A percentile compares a stretch with the other conserved stretches of the same genome.
Conservation (phyloP, 2,329 filamentous ascomycete species). For the Cladosporium sp. region DNA sequence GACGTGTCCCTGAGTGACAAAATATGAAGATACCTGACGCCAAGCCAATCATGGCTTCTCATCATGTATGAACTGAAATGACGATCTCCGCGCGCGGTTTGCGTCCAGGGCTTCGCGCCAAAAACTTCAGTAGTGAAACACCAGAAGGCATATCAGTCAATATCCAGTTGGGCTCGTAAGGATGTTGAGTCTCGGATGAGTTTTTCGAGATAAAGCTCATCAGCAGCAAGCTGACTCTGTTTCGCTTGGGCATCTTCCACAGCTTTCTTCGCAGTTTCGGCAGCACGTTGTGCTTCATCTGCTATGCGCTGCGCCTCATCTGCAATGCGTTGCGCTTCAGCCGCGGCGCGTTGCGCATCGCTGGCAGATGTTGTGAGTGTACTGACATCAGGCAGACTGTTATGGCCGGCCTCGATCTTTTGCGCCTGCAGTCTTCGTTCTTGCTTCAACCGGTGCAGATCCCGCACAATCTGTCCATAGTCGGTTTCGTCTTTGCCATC, state of each 20-base stretch:
- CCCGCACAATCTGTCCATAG: neutral
- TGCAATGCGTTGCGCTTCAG: neutral
- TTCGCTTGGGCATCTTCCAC: neutral
- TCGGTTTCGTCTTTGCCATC: neutral
- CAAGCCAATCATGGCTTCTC: too few species aligned
- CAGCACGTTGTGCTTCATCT: neutral
- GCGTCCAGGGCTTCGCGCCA: too few species aligned
- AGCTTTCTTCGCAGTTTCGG: neutral
- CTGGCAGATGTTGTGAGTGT: neutral
- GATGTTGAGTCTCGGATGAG: neutral
- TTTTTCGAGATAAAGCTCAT: neutral
- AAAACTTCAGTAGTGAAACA: too few species aligned
- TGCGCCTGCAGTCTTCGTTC: slow-evolving; percentile 27
- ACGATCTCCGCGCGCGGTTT: too few species aligned
- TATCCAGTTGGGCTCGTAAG: neutral
- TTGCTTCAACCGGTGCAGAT: neutral
- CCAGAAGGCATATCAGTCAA: neutral
- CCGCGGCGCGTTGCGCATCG: neutral
- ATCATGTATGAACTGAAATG: too few species aligned
- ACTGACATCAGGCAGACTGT: neutral
- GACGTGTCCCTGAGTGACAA: too few species aligned
- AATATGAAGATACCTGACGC: too few species aligned
- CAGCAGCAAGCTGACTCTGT: neutral
- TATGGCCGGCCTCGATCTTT: slow-evolving; percentile 26
- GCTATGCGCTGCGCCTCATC: neutral